A percentile compares a stretch with the other conserved stretches of the same genome.
Evolutionary conservation across 768 basidiomycete species (phyloP).

Genomic region (Piloderma croceum): DNA sequence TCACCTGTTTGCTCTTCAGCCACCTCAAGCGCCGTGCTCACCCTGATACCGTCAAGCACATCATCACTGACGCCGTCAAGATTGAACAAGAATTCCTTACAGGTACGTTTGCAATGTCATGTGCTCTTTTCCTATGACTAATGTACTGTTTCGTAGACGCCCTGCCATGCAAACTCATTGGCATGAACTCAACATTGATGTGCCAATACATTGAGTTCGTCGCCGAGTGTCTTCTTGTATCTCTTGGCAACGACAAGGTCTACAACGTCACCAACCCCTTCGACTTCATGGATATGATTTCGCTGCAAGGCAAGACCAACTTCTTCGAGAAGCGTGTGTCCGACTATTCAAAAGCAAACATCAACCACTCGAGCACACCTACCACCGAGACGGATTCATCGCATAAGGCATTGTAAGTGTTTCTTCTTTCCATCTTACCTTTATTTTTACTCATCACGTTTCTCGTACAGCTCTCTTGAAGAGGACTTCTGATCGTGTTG

Average conservation of each 20-base stretch:
- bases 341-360: slow-evolving; percentile 19
- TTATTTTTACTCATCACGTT: slow-evolving; percentile 4
- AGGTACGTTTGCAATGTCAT: slow-evolving; percentile 26
- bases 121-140: background rate
- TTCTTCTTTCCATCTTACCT: background rate
- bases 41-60: slow-evolving; percentile 50
- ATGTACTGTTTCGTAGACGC: slow-evolving; percentile 38
- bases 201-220: slow-evolving; percentile 68
- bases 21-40: slow-evolving; percentile 65
- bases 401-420: slow-evolving; percentile 26
- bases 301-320: slow-evolving; percentile 22
- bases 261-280: slow-evolving; percentile 48
- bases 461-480: slow-evolving; percentile 20
- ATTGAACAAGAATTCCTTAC: slow-evolving; percentile 68
- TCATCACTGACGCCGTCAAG: slow-evolving; percentile 61
- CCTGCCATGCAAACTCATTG: slow-evolving; percentile 61
- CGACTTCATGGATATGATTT: slow-evolving; percentile 75
- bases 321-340: slow-evolving; percentile 12
- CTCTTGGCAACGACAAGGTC: slow-evolving; percentile 65
- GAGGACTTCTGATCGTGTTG: slow-evolving; percentile 23
- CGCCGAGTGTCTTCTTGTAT: slow-evolving; percentile 62
- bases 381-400: slow-evolving; percentile 3
- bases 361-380: slow-evolving; percentile 13
- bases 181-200: slow-evolving; percentile 71
- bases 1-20: slow-evolving; percentile 69